These are phyloP conservation scores for Gracilaria gracilis DNA, from an alignment of 23 red algal species.

Conservation along the genomic window DNA sequence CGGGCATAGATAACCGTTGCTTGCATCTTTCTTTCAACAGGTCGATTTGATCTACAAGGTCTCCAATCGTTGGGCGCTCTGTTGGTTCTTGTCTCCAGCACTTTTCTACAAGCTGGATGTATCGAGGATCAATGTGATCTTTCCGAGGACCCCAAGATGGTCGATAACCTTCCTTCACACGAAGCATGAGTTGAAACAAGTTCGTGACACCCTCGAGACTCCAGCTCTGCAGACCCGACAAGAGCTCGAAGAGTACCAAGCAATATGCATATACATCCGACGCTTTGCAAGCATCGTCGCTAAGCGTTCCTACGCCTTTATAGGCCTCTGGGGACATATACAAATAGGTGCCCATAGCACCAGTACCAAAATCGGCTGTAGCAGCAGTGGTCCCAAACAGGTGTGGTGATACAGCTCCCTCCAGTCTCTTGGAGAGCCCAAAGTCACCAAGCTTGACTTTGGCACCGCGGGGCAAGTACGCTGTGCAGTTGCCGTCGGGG, in stretches of 20 bases:
- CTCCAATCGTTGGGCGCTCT: constrained; percentile 49
- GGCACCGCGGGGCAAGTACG: constrained; percentile 12
- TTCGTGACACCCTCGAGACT: constrained; percentile 20
- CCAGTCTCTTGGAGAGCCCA: constrained; percentile 63
- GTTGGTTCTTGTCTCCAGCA: constrained; percentile 64
- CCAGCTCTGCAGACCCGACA: constrained; percentile 84
- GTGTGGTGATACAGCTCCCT: not conserved
- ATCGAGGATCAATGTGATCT: constrained; percentile 19
- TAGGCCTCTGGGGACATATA: constrained; percentile 93
- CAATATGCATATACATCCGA: constrained; percentile 89
- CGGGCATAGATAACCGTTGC: not conserved
- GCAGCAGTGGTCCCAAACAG: constrained; percentile 33
- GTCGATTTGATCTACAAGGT: constrained; percentile 33
- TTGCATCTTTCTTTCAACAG: not conserved
- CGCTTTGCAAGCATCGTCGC: constrained; percentile 63
- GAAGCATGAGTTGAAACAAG: constrained; percentile 10
- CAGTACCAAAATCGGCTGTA: constrained; percentile 68
- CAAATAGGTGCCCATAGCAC: constrained; percentile 76
- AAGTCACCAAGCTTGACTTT: constrained; percentile 83
- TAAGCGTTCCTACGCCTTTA: constrained; percentile 61
- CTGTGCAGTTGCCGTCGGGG: not conserved
- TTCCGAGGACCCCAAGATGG: constrained; percentile 34
- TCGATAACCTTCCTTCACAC: constrained; percentile 16
- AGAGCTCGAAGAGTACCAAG: constrained; percentile 88
- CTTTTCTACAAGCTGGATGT: constrained; percentile 54